A percentile compares a stretch with the other conserved stretches of the same genome.
Conservation (phyloP, 1,284 basidiomycete species). For the Apiotrichum sp. region DNA sequence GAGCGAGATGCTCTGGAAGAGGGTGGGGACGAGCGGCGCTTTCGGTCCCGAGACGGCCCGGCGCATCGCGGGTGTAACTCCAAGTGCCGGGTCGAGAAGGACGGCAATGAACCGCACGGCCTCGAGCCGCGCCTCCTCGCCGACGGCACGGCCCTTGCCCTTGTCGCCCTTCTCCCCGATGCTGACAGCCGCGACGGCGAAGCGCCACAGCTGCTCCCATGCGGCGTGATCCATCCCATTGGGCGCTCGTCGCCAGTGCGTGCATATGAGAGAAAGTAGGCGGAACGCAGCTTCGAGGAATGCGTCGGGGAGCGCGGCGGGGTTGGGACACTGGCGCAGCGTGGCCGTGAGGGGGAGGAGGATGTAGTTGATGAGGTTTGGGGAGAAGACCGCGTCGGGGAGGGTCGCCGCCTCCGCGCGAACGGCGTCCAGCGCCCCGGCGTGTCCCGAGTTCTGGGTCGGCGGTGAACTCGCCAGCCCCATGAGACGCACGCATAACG, state of each 20-base stretch:
- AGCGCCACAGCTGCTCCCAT: conserved; percentile 79
- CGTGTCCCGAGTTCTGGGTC: conserved; percentile 52
- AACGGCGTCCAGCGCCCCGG: conserved; percentile 56
- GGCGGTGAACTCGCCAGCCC: conserved; percentile 58
- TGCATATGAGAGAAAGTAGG: conserved; percentile 57
- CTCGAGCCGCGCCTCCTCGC: conserved; percentile 34
- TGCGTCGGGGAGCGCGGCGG: conserved; percentile 65
- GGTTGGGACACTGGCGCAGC: conserved; percentile 57
- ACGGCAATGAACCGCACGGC: conserved; percentile 31
- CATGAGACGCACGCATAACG: conserved; percentile 69
- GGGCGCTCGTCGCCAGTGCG: conserved; percentile 71
- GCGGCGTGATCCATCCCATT: conserved; percentile 52
- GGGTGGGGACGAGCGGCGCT: conserved; percentile 58
- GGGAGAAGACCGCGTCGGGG: conserved; percentile 50
- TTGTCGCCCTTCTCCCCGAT: conserved; percentile 55
- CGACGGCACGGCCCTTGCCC: conserved; percentile 52
- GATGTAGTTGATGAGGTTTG: conserved; percentile 69
- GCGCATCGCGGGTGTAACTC: conserved; percentile 51
- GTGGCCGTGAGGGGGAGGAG: conserved; percentile 80
- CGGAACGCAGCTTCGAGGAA: conserved; percentile 67
- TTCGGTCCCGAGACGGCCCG: conserved; percentile 47
- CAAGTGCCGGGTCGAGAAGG: conserved; percentile 18
- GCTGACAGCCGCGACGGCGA: conserved; percentile 56
- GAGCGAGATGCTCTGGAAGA: conserved; percentile 74
- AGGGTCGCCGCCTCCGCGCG: conserved; percentile 51